Evolutionary conservation across 495 filamentous ascomycete species (phyloP).

Genomic region (Clohesyomyces aquaticus): DNA sequence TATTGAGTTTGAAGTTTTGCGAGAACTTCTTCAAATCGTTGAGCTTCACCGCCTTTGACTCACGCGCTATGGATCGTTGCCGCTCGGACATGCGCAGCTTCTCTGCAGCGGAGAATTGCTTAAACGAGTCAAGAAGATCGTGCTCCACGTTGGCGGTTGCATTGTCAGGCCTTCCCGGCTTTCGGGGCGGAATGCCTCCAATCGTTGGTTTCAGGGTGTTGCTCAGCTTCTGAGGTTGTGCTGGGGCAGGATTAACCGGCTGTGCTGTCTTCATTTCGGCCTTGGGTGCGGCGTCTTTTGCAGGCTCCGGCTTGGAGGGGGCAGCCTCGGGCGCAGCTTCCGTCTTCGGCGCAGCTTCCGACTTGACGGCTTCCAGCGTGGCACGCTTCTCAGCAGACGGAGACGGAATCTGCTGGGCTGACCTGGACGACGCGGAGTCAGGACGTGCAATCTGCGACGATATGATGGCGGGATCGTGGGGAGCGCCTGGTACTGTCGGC

Average conservation of each 20-base stretch:
- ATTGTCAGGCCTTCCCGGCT: constrained; percentile 54
- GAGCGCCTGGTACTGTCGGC: constrained; percentile 71
- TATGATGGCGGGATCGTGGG: constrained; percentile 81
- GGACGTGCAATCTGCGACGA: constrained; percentile 68
- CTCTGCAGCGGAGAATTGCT: constrained; percentile 76
- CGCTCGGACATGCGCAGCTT: constrained; percentile 72
- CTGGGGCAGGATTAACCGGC: constrained; percentile 36
- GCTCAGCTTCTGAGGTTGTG: constrained; percentile 45
- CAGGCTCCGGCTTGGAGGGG: constrained; percentile 39
- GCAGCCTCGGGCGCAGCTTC: constrained; percentile 29
- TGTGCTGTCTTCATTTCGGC: constrained; percentile 40
- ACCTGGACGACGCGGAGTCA: constrained; percentile 44
- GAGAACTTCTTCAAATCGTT: constrained; percentile 96
- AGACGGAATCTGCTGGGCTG: constrained; percentile 7
- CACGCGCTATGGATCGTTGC: constrained; percentile 65
- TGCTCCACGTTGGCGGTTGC: constrained; percentile 76
- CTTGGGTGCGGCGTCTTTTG: constrained; percentile 39
- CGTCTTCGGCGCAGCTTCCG: constrained; percentile 48
- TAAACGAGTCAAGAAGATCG: constrained; percentile 78
- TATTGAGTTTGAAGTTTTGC: constrained; percentile 86
- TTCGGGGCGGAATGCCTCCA: constrained; percentile 39
- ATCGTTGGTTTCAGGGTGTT: constrained; percentile 45
- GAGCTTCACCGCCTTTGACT: constrained; percentile 85
- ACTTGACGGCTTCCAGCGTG: constrained; percentile 35
- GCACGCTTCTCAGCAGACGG: constrained; percentile 39